Conservation (phyloP, 495 filamentous ascomycete species). For the Penicillium roqueforti region DNA sequence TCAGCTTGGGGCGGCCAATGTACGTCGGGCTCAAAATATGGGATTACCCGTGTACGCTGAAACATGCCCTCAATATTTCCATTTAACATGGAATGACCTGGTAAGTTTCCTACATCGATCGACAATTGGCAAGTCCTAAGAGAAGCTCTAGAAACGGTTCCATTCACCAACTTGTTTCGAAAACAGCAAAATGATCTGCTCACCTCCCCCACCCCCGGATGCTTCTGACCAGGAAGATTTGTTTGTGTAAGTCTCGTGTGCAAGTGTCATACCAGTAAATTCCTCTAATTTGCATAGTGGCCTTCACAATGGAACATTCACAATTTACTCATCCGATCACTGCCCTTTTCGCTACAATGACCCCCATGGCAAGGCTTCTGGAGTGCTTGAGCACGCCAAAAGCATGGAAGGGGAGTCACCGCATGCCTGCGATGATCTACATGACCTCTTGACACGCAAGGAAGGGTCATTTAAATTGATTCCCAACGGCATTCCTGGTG, state of each 20-base stretch:
- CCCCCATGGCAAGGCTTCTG: conserved; percentile 15
- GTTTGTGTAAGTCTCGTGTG: too few relatives aligned
- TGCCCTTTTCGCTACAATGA: conserved; percentile 52
- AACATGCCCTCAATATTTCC: conserved; percentile 39
- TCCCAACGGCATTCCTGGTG: conserved; percentile 57
- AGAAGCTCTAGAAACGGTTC: background rate
- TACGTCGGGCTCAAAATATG: conserved; percentile 23
- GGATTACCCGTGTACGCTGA: conserved; percentile 37
- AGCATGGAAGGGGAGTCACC: background rate
- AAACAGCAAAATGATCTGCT: conserved; percentile 27
- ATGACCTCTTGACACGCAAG: conserved; percentile 15
- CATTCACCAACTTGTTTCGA: background rate
- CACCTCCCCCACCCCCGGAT: conserved; percentile 34
- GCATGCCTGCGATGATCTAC: background rate
- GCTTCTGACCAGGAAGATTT: conserved; percentile 35
- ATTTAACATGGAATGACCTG: conserved; percentile 29
- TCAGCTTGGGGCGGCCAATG: background rate
- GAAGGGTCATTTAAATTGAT: conserved; percentile 23
- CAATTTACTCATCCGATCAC: conserved; percentile 52
- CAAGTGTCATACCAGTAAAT: too few relatives aligned
- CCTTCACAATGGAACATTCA: conserved; percentile 48
- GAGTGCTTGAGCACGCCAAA: background rate
- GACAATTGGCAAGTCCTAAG: background rate
- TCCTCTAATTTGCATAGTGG: too few relatives aligned
- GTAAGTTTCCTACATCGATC: background rate